These are phyloP conservation scores for maize (Zea mays) DNA, from an alignment of 176 grass and related monocot species.

Conservation along the genomic window Zm-B73-REFERENCE-NAM-5.0 NC_050097.1:238328501-238329000, in stretches of 20 bases:
- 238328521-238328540: constrained; percentile 47
- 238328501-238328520: constrained; percentile 44
- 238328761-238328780: constrained; percentile 10
- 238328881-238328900: constrained; percentile 12
- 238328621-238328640: neutral
- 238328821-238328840: constrained; percentile 4
- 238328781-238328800: neutral
- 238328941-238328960: neutral
- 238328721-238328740: constrained; percentile 41
- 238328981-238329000: neutral
- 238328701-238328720: constrained; percentile 29
- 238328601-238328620: constrained; percentile 38
- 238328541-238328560: constrained; percentile 42
- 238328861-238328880: neutral
- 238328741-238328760: constrained; percentile 10
- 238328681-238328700: constrained; percentile 29
- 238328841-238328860: constrained; percentile 11
- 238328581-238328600: constrained; percentile 32
- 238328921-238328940: neutral
- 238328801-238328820: neutral
- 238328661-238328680: constrained; percentile 43
- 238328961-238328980: neutral
- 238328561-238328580: constrained; percentile 39
- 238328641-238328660: constrained; percentile 38
- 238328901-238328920: constrained; percentile 8